These are phyloP conservation scores for Dichotomopilus funicola DNA, from an alignment of 2,329 filamentous ascomycete species.

Conservation along the genomic window DNA sequence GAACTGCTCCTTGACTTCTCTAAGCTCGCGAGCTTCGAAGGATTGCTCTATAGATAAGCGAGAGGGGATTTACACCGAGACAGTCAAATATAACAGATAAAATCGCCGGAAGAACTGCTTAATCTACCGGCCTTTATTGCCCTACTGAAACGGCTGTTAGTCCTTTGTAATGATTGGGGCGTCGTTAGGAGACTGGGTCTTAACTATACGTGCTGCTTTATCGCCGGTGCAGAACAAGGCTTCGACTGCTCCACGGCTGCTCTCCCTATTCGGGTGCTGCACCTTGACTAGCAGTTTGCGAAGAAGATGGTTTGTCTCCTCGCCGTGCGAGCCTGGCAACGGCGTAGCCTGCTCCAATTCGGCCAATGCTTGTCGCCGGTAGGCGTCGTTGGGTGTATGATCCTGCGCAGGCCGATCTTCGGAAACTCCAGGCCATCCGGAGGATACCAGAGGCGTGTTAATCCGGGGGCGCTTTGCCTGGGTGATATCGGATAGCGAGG, in stretches of 20 bases:
- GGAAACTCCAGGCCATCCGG: background rate
- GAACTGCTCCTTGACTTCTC: conserved; percentile 10
- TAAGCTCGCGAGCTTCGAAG: conserved; percentile 10
- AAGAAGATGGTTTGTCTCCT: background rate
- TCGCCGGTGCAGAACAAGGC: conserved; percentile 13
- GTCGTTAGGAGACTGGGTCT: conserved; percentile 10
- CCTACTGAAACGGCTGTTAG: conserved; percentile 18
- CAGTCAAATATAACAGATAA: conserved; percentile 2
- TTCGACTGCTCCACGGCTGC: no score
- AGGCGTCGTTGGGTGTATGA: background rate
- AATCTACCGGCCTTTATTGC: conserved; percentile 7
- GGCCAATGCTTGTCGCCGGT: background rate
- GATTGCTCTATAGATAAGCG: conserved; percentile 2
- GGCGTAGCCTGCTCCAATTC: background rate
- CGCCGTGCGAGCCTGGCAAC: background rate
- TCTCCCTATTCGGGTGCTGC: conserved; percentile 1
- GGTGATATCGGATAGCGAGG: background rate
- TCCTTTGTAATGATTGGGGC: conserved; percentile 15
- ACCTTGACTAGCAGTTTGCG: background rate
- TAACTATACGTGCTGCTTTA: conserved; percentile 12
- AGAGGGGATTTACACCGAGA: conserved; percentile 18
- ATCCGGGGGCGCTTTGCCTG: background rate
- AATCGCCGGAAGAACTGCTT: conserved; percentile 16
- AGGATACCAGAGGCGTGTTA: background rate
- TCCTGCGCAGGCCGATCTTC: background rate